A percentile compares a stretch with the other conserved stretches of the same genome.
Evolutionary conservation across 2,329 filamentous ascomycete genomes (phyloP).

Genomic region (Talaromyces sp.): DNA sequence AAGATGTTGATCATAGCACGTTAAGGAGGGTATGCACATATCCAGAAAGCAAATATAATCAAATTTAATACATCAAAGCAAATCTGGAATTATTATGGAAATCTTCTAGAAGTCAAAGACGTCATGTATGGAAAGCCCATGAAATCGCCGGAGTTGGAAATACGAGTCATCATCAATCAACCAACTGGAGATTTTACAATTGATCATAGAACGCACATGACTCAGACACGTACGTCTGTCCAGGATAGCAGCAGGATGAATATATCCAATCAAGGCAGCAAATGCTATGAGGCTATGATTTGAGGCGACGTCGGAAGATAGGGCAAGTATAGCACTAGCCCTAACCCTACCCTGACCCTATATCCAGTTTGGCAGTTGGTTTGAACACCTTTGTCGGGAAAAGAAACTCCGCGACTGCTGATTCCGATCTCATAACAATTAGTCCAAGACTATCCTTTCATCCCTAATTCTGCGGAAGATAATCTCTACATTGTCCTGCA

Average conservation of each 20-base stretch:
- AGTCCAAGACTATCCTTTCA: background rate
- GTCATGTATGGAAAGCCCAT: background rate
- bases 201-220: background rate
- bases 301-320: background rate
- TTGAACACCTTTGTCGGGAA: background rate
- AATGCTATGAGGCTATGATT: background rate
- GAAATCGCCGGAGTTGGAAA: conserved; percentile 9
- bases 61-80: background rate
- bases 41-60: background rate
- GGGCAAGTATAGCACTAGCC: background rate
- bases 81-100: background rate
- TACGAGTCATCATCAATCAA: background rate
- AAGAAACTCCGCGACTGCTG: background rate
- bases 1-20: background rate
- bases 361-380: background rate
- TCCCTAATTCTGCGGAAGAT: background rate
- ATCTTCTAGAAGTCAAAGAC: conserved; percentile 1
- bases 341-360: background rate
- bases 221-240: background rate
- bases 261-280: background rate
- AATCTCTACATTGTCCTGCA: background rate
- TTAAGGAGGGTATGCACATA: background rate
- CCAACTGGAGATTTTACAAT: background rate
- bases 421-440: background rate
- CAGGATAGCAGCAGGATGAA: background rate